Conservation (phyloP, 1,284 basidiomycete genomes). For the Kalmanozyma brasiliensis region DNA sequence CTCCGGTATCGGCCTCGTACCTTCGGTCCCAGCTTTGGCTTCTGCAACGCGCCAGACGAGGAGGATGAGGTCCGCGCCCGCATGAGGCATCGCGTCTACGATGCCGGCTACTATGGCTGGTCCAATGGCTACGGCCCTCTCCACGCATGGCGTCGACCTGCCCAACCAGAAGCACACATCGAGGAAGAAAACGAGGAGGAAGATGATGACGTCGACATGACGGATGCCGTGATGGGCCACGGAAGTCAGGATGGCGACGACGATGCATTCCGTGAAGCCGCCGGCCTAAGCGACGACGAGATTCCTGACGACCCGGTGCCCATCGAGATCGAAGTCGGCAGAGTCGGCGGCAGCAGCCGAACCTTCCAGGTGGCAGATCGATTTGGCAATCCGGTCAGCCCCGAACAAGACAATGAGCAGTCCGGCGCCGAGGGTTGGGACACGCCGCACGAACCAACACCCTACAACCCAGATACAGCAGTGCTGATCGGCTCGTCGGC, state of each 20-base stretch:
- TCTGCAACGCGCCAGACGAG: conserved; percentile 36
- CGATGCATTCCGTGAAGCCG: conserved; percentile 24
- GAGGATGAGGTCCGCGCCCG: conserved; percentile 38
- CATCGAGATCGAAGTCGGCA: conserved; percentile 37
- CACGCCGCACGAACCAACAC: conserved; percentile 11
- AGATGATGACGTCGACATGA: conserved; percentile 18
- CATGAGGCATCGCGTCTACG: conserved; percentile 45
- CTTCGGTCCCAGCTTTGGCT: conserved; percentile 46
- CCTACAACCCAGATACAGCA: not conserved
- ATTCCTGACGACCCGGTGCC: conserved; percentile 37
- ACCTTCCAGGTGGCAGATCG: conserved; percentile 43
- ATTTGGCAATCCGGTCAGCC: conserved; percentile 26
- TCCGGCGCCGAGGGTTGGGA: conserved; percentile 18
- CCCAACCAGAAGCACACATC: not conserved
- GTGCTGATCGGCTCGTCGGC: too few species aligned
- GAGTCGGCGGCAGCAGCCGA: conserved; percentile 13
- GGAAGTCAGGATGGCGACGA: conserved; percentile 34
- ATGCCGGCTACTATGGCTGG: conserved; percentile 41
- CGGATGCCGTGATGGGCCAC: not conserved
- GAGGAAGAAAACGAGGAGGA: conserved; percentile 8
- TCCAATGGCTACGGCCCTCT: conserved; percentile 41
- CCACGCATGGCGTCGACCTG: conserved; percentile 31
- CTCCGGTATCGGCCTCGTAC: conserved; percentile 25
- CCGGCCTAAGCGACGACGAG: conserved; percentile 19
- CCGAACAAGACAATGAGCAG: not conserved